Base-by-base conservation (phyloP, 2,329 filamentous ascomycete genomes). In the Arthrobotrys musiformis region DNA sequence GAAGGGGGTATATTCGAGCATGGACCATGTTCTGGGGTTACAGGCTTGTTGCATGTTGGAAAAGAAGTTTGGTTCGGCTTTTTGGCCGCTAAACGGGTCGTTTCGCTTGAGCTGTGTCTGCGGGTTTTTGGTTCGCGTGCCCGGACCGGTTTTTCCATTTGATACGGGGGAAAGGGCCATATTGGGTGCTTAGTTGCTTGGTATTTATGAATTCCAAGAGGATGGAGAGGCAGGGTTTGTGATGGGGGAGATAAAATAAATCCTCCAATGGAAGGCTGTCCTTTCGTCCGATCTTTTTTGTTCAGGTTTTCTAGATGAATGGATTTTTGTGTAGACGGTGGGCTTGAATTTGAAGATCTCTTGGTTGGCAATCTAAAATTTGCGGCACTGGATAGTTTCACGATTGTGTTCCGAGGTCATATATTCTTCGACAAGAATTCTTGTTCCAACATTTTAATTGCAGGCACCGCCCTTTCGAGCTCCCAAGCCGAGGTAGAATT, bases 201-300 rank as follows among this genome's bases (percentile, higher is more conserved):
- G 50, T n/a, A n/a, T 58, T 58, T 30, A 40, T 28, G 24, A 24
- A 46, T 62, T 37, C 58, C 35, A 56, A 42, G 40, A 19, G 7
- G 1, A 2, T 2, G 2, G 15, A 19, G n/a, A 5, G 19, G 7
- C 50, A 58, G 13, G 54, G 54, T 40, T 58, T 4, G 4, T 40
- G 54, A 58, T 62, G 19, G 24, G 40, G 40, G n/a, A 37, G 54
- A 58, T 58, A 58, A 26, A 42, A 75, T 75, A 68, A 75, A 52
- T 68, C 70, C 70, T 75, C 70, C 70, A 75, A 75, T 75, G 54
- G 54, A 4, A 48, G 35, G 26, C 40, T 30, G n/a, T n/a, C 70
- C 70, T 44, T 75, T 75, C 70, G 63, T 75, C 70, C 70, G 70
- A 68, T 63, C 13, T 61, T 66, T 42, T 42, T 33, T 4, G 30